Conservation (phyloP, 306 rosid genomes). For the Lupinus albus region DNA sequence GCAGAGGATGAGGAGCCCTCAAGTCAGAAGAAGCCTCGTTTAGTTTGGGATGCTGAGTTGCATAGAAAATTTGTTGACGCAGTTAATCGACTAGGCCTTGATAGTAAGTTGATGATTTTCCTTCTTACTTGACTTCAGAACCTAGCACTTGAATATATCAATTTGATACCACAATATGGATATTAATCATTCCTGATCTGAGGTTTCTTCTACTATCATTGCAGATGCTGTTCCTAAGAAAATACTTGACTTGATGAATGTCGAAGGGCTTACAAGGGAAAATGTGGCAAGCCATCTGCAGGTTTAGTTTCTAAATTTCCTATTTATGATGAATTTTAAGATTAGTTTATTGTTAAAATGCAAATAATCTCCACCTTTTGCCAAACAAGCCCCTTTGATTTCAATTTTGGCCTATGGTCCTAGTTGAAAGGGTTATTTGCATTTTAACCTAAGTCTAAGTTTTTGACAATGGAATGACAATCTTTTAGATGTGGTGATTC, state of each 20-base stretch:
- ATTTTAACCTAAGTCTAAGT: not conserved
- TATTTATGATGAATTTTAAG: not conserved
- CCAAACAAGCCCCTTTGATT: not conserved
- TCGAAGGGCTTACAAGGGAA: conserved; percentile 86
- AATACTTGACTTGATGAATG: conserved; percentile 84
- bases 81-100: conserved; percentile 66
- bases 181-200: conserved; percentile 19
- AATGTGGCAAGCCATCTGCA: conserved; percentile 94
- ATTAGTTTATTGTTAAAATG: not conserved
- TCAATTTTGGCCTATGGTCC: not conserved
- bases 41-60: conserved; percentile 71
- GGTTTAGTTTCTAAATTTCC: conserved; percentile 50
- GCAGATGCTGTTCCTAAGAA: conserved; percentile 88
- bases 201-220: conserved; percentile 30
- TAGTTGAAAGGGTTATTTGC: not conserved
- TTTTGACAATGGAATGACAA: conserved; percentile 3
- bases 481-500: not conserved
- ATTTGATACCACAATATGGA: conserved; percentile 1
- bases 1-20: conserved; percentile 62
- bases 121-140: no score
- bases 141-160: not conserved
- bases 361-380: not conserved
- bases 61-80: conserved; percentile 76
- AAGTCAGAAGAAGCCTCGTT: conserved; percentile 65
- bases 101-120: conserved; percentile 59